Evolutionary conservation across 192 early-diverging fungal species (phyloP), one percentile per base, ranked within the genome.

Genomic region (Podila verticillata): DNA sequence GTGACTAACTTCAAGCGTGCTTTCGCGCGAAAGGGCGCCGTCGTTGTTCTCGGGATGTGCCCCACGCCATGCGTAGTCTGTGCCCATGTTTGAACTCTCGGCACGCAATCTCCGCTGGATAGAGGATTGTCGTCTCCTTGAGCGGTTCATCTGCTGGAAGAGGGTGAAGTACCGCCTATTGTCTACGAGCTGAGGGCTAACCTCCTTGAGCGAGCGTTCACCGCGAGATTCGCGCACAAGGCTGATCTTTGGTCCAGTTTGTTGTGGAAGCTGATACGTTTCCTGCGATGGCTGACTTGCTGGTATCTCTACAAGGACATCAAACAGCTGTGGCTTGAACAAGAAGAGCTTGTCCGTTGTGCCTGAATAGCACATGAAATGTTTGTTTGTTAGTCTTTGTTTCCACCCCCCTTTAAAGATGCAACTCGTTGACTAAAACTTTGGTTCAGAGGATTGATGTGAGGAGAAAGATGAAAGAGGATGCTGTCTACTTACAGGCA

Each of bases 281-380:
- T 60, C 20, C 7, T 58, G 56, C 15, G 26, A 15, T 30, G 34
- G 10, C 20, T 48, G 34, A 22, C 57, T 36, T 48, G 63, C n/a
- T 5, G 86, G 75, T 5, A 88, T 39, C 48, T 74, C 83, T 13
- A 89, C 75, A 24, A 86, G 29, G 10, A 89, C 51, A 65, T 89
- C 87, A 63, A 75, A 89, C 2, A 89, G 70, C 31, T 83, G 66
- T 24, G 51, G 68, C 65, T 89, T 89, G 19, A 71, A 68, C 26
- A 84, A 39, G 60, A 89, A 84, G 24, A 89, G 78, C 12, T 72
- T 75, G 65, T 89, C 87, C 15, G 86, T 82, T 32, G 87, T 89
- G 32, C 87, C 87, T 88, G 60, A 39, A 8, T 2, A 8, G 36
- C 7, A 44, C 13, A 13, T 15, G 36, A 39, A 39, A 39, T 39